Base-by-base conservation (phyloP, 2,329 filamentous ascomycete species). In the Colletotrichum graminicola region DNA sequence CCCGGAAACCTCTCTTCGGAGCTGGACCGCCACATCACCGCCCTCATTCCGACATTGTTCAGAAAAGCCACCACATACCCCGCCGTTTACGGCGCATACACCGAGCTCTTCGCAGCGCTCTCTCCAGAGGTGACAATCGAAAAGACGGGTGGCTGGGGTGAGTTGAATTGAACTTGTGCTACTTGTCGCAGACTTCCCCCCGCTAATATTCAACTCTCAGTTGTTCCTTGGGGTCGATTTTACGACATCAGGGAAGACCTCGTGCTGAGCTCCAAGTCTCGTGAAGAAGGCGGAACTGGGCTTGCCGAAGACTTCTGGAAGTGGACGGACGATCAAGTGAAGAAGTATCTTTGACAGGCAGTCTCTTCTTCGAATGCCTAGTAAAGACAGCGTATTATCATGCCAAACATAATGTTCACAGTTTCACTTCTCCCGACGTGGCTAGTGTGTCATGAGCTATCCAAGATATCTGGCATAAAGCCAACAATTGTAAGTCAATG, bases 71-170 rank as follows among this genome's bases (percentile, higher is more conserved):
- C 72, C 3, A 62, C 79, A 1, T 76, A 79, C 64, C 77, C 80
- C 0, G 23, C 76, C 0, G 66, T 80, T 14, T 76, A 80, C 36
- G 86, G 85, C 0, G 85, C 84, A 0, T 87, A 86, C 74, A 86
- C 86, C 0, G 81, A 84, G 69, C 74, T 88, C 0, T 88, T 82
- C 69, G 81, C 85, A 0, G 85, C 80, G 0, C 77, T 85, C 49
- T 84, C 84, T 0, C 81, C 82, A 0, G 80, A 85, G 0, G 77
- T 87, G 4, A 84, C 80, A 0, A 49, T 80, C 1, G 82, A 82
- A 43, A 80, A 81, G 29, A 77, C 77, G 1, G 80, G 81, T 10
- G 71, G 70, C 6, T 82, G 79, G 78, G 66, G 75, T 76, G 51
- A 74, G 75, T 54, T 21, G 18, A 14, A 7, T 54, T 21, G n/a